These are phyloP conservation scores for Isabelozyma pseudorhagii DNA, from an alignment of 805 yeast genomes.

Conservation along the genomic window DNA sequence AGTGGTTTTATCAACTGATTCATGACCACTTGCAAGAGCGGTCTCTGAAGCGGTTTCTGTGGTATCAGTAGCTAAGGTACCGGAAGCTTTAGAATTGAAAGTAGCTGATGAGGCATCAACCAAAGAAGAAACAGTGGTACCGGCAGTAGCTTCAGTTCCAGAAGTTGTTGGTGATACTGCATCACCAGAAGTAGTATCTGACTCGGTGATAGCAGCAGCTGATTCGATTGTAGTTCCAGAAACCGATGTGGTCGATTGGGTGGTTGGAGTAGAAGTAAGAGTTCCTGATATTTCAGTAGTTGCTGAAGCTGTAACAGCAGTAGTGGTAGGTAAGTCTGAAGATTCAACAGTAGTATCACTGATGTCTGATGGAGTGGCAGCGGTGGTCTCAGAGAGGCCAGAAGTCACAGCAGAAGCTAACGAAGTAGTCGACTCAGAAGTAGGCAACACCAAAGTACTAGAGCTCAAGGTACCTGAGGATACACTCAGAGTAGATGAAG, in stretches of 20 bases:
- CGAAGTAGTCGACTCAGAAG: slow-evolving; percentile 4
- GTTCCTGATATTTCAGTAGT: not conserved
- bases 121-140: slow-evolving; percentile 1
- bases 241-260: not conserved
- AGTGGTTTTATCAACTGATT: not conserved
- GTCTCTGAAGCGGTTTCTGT: not conserved
- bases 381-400: not conserved
- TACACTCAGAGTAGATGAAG: not conserved
- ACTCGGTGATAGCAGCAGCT: not conserved
- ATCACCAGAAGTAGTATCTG: slow-evolving; percentile 2
- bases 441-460: not conserved
- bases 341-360: not conserved
- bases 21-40: not conserved
- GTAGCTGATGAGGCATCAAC: not conserved
- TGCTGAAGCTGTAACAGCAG: not conserved
- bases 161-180: not conserved
- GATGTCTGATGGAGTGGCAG: slow-evolving; percentile 4
- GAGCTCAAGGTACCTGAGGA: slow-evolving; percentile 1
- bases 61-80: not conserved
- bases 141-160: not conserved
- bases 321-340: not conserved
- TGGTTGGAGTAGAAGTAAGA: not conserved
- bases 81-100: not conserved
- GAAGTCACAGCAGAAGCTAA: slow-evolving; percentile 1
- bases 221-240: slow-evolving; percentile 1